Percentiles rank a stretch among this genome's conserved stretches.
Evolutionary conservation across 2,329 filamentous ascomycete genomes (phyloP).

Genomic region (Phialemoniopsis sp.): DNA sequence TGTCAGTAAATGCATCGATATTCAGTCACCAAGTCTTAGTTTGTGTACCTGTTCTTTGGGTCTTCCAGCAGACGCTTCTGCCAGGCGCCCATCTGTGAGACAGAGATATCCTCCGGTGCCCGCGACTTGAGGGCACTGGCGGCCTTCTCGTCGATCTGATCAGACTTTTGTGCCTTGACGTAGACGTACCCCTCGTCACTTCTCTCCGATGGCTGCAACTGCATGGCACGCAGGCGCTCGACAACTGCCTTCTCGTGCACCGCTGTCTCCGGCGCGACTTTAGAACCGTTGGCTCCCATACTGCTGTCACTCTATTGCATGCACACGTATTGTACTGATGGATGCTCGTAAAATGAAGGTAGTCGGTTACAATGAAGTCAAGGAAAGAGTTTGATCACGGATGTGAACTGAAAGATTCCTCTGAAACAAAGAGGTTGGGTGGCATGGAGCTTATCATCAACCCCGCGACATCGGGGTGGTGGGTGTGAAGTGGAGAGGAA

Average conservation of each 20-base stretch:
- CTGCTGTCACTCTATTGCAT: not conserved
- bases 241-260: conserved; percentile 24
- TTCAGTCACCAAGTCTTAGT: not conserved
- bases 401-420: not conserved
- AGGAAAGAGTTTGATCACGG: conserved; percentile 1
- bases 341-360: too few species aligned
- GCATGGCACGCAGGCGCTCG: conserved; percentile 26
- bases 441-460: too few species aligned
- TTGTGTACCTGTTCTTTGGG: conserved; percentile 57
- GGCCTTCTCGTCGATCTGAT: too few species aligned
- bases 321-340: too few species aligned
- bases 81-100: conserved; percentile 51
- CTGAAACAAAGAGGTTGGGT: too few species aligned
- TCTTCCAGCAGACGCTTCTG: conserved; percentile 59
- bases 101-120: conserved; percentile 42
- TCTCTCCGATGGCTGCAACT: conserved; percentile 24
- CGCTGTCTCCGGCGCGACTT: conserved; percentile 12
- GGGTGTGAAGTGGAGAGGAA: too few species aligned
- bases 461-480: too few species aligned
- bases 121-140: conserved; percentile 10
- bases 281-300: conserved; percentile 23
- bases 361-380: too few species aligned
- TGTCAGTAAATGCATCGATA: too few species aligned
- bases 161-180: conserved; percentile 19
- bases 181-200: conserved; percentile 39